These are phyloP conservation scores for Monascus ruber DNA, from an alignment of 2,329 filamentous ascomycete genomes.

Conservation along the genomic window DNA sequence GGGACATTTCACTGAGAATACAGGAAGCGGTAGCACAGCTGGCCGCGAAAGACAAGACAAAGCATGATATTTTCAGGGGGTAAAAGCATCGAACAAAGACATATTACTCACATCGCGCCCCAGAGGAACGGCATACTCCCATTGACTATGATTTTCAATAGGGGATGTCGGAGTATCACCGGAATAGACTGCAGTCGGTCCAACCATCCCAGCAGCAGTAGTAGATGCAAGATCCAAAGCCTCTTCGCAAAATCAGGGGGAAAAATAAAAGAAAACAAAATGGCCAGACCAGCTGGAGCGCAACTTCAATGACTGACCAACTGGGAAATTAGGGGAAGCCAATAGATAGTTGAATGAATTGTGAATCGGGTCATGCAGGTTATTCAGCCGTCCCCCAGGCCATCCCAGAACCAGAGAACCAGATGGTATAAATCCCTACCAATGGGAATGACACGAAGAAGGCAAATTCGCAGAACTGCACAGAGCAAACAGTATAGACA, in stretches of 20 bases:
- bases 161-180: conserved; percentile 29
- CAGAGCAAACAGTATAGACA: no score
- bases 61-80: neutral
- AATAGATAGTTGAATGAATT: no score
- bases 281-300: conserved; percentile 27
- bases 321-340: neutral
- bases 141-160: conserved; percentile 21
- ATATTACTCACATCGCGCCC: conserved; percentile 22
- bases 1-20: no score
- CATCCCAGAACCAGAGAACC: no score
- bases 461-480: no score
- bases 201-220: conserved; percentile 26
- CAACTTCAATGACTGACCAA: conserved; percentile 4
- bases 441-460: no score
- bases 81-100: conserved; percentile 1
- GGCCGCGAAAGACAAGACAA: neutral
- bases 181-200: conserved; percentile 27
- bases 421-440: no score
- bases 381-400: no score
- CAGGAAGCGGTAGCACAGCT: no score
- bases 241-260: no score
- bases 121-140: conserved; percentile 28
- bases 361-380: no score
- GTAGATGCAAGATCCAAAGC: no score
- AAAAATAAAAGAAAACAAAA: conserved; percentile 5